Evolutionary conservation across 1,284 basidiomycete species (phyloP).

Genomic region (Tilletia setariae): DNA sequence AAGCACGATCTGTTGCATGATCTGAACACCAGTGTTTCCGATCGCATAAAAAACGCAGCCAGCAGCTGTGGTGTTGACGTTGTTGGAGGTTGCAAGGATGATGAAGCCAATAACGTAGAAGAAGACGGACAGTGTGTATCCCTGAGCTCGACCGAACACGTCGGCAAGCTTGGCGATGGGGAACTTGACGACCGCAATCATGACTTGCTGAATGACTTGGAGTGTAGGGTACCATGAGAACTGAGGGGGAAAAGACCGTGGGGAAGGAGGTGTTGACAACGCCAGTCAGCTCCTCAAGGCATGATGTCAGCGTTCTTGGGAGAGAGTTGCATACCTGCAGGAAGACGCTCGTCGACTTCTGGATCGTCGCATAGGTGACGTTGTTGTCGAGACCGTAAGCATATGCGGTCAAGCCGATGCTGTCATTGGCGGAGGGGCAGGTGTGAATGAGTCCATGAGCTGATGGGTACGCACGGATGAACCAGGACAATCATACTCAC

Average conservation of each 20-base stretch:
- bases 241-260: too few species aligned
- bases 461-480: background rate
- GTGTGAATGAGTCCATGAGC: background rate
- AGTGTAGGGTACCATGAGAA: conserved; percentile 35
- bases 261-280: too few species aligned
- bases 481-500: background rate
- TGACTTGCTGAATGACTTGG: conserved; percentile 40
- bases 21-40: conserved; percentile 49
- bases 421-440: background rate
- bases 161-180: conserved; percentile 52
- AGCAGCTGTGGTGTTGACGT: conserved; percentile 30
- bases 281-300: too few species aligned
- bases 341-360: conserved; percentile 29
- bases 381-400: conserved; percentile 44
- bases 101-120: conserved; percentile 50
- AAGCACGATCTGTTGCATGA: conserved; percentile 52
- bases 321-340: too few species aligned
- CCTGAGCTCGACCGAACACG: conserved; percentile 49
- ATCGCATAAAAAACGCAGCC: conserved; percentile 48
- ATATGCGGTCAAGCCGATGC: conserved; percentile 41
- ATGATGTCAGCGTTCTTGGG: too few species aligned
- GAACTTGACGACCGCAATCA: conserved; percentile 51
- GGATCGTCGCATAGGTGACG: conserved; percentile 38
- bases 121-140: conserved; percentile 36
- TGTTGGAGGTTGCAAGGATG: conserved; percentile 42